These are phyloP conservation scores for Populus pruinosa DNA, from an alignment of 345 rosid genomes.

Conservation along the genomic window DNA sequence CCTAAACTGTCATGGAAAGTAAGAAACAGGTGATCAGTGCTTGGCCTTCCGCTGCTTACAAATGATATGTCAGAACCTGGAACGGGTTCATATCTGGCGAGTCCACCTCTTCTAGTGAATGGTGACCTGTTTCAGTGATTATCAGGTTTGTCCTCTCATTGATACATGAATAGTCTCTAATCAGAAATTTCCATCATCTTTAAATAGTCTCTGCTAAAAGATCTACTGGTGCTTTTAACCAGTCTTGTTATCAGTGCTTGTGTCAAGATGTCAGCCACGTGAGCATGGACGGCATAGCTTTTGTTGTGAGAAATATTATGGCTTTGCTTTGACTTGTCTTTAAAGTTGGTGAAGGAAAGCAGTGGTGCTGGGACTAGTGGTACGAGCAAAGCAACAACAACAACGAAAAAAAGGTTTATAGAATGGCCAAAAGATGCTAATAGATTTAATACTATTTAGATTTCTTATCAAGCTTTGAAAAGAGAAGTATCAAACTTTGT, in stretches of 20 bases:
- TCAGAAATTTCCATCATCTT: neutral
- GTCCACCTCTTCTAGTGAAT: conserved; percentile 37
- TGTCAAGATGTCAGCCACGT: neutral
- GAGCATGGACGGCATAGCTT: neutral
- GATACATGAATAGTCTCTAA: neutral
- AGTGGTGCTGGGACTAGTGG: neutral
- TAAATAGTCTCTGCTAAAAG: neutral
- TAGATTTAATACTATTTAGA: neutral
- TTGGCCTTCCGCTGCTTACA: conserved; percentile 66
- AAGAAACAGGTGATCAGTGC: conserved; percentile 43
- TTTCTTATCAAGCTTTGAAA: neutral
- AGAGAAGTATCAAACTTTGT: neutral
- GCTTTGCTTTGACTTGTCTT: neutral
- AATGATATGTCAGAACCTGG: conserved; percentile 68
- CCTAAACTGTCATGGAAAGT: conserved; percentile 36
- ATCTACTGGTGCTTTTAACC: neutral
- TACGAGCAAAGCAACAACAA: neutral
- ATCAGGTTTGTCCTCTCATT: neutral
- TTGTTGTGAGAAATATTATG: neutral
- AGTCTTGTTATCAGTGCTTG: neutral
- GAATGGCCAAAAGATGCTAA: neutral
- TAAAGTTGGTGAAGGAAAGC: neutral
- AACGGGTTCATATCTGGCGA: conserved; percentile 36
- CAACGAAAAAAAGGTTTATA: neutral
- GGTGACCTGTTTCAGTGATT: conserved; percentile 50